Evolutionary conservation across 345 rosid species (phyloP), one percentile per base, ranked within the genome.

Genomic region (Kernera saxatilis): DNA sequence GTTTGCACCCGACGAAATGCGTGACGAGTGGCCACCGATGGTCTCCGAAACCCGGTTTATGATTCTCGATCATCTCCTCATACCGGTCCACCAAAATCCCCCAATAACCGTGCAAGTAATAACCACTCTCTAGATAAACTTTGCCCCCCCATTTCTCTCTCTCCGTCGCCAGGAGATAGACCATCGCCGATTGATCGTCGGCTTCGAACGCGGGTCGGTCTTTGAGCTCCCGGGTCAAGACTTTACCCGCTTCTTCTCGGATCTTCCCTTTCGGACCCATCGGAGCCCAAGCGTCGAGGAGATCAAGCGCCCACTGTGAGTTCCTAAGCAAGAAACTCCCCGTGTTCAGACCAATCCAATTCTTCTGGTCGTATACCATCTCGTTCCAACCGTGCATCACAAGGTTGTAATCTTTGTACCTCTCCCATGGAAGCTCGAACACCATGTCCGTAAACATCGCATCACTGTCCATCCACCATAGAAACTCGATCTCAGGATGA

Each of bases 381-480:
- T 86, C 86, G 54, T 82, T 81, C 95, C 95, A 86, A 3, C 92
- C 90, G 50, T 86, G 95, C 92, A 88, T 72, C 72, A 88, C 88
- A 23, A 88, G 66, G 64, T 88, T 81, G 3, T 78, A 73, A 41
- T 82, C 87, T 33, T 82, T 80, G 11, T 89, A 89, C 82, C 88
- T 84, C 78, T 87, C 87, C 95, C 95, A 89, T 0, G 96, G 92
- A 59, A 89, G 80, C 78, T 89, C 92, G 21, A 87, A 89, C 1
- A 84, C 82, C 96, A 89, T 87, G 41, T 89, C 96, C 0, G 96
- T 87, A 50, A 89, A 89, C 87, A 89, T 80, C 0, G 95, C 90
- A 30, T 89, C 95, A 69, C 88, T 85, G 22, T 89, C 95, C 92
- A 87, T 89, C 90, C 90, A 89, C 96, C 92, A 87, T 2, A 89